Conservation (phyloP, 139 green algal species). For the Chlorella ohadii region DNA sequence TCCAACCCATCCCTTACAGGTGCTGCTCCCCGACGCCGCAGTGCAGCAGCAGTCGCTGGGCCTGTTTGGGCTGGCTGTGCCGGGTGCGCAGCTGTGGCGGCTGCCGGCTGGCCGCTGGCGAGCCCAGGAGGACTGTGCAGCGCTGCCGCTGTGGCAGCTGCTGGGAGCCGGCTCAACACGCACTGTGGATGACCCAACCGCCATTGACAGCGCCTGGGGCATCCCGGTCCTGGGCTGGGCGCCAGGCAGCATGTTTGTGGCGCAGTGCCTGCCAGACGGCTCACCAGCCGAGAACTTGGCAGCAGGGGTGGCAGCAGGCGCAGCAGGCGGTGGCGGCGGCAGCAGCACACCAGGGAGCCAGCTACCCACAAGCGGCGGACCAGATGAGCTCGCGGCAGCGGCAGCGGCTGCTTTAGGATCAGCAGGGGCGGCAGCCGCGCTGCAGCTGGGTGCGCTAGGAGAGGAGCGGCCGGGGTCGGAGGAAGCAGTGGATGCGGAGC, state of each 20-base stretch:
- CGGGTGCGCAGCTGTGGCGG: not conserved
- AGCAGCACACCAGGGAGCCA: not conserved
- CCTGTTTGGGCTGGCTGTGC: slow-evolving; percentile 9
- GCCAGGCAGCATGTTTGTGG: not conserved
- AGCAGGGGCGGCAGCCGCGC: not conserved
- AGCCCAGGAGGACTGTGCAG: slow-evolving; percentile 11
- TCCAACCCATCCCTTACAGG: too few relatives aligned
- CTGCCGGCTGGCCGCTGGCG: not conserved
- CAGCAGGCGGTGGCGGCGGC: not conserved
- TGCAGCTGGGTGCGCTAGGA: not conserved
- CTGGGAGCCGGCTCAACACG: not conserved
- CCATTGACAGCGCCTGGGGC: slow-evolving; percentile 31
- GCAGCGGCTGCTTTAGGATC: not conserved
- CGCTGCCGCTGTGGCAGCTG: slow-evolving; percentile 28
- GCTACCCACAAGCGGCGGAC: not conserved
- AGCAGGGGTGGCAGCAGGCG: not conserved
- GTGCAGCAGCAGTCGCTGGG: not conserved
- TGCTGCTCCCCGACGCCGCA: slow-evolving; percentile 25
- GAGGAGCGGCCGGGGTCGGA: slow-evolving; percentile 15
- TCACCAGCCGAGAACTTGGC: not conserved
- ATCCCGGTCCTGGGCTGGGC: slow-evolving; percentile 7
- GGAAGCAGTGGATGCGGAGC: slow-evolving; percentile 3
- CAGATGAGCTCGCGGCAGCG: not conserved
- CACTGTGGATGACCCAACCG: not conserved
- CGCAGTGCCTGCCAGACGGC: slow-evolving; percentile 8